Base-by-base conservation (phyloP, 148 eudicot species). In the Amaranthus palmeri region DNA sequence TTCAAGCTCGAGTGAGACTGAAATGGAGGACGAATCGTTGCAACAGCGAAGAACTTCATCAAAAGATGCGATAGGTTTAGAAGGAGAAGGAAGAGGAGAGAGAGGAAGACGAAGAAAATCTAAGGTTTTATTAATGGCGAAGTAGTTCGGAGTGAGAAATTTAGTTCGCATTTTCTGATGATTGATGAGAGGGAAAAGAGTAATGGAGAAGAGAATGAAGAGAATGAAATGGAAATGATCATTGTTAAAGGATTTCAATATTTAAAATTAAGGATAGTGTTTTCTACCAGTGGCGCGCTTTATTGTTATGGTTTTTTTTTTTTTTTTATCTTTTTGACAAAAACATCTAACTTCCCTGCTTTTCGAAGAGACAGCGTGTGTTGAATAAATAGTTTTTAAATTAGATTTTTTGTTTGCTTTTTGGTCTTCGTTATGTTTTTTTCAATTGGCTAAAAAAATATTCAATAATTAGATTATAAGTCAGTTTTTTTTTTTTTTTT, bases 61-160 rank as follows among this genome's bases (percentile, higher is more conserved):
- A 52, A 47, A 67, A 69, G 61, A 62, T 25, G 44, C 65, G 57
- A 60, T 68, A 1, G 82, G 18, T 7, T 53, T 3, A 17, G 48
- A 67, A 7, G 71, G 65, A 53, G 74, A 40, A 48, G 83, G 80
- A 15, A 82, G 67, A 15, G 73, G 71, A 51, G 88, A 83, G 44
- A 76, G 86, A 57, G 89, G 88, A 10, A 88, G 78, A 61, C 82
- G 88, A 81, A 87, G 85, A 80, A 88, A 91, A 6, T 69, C 80
- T 78, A 82, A 81, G 82, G 87, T 75, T 84, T 85, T 79, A 12
- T 70, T 48, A 70, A 80, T 52, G 84, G 80, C 17, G 82, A 61
- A 79, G 78, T 49, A 79, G 61, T 79, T 69, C 3, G 78, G 57
- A 6, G 79, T 76, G 65, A 87, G 87, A 49, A 88, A 91, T 71